A percentile compares a stretch with the other conserved stretches of the same genome.
These are phyloP conservation scores for Teunomyces pallodes DNA, from an alignment of 805 yeast species.

Conservation along the genomic window DNA sequence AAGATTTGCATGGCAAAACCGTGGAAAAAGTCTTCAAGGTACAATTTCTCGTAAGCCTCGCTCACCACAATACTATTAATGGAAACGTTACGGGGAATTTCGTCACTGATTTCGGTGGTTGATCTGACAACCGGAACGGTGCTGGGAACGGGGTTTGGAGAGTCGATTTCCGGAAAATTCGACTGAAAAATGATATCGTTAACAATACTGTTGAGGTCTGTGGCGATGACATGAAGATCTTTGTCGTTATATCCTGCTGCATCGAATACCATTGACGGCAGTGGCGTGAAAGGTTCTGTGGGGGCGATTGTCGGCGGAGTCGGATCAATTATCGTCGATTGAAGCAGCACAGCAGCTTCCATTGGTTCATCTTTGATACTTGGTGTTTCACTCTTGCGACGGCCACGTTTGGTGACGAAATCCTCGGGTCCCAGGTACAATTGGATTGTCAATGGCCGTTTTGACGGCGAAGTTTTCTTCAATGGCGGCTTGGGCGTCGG, in stretches of 20 bases:
- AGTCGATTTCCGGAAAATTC: background rate
- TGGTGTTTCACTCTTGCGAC: background rate
- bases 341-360: background rate
- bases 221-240: conserved; percentile 37
- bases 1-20: conserved; percentile 37
- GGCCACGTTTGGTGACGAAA: background rate
- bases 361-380: background rate
- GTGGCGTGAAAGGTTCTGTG: background rate
- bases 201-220: conserved; percentile 40
- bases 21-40: conserved; percentile 37
- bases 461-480: background rate
- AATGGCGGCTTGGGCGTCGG: background rate
- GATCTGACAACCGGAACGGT: background rate
- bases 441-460: conserved; percentile 5
- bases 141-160: background rate
- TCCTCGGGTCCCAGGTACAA: conserved; percentile 10
- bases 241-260: conserved; percentile 16
- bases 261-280: background rate
- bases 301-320: too few relatives aligned
- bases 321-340: background rate
- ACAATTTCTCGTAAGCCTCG: conserved; percentile 27
- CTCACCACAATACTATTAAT: conserved; percentile 26
- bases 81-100: conserved; percentile 28
- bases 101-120: conserved; percentile 1
- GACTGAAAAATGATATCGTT: conserved; percentile 22